Base-by-base conservation (phyloP, 2,329 filamentous ascomycete species). In the Xylariaceae sp. region DNA sequence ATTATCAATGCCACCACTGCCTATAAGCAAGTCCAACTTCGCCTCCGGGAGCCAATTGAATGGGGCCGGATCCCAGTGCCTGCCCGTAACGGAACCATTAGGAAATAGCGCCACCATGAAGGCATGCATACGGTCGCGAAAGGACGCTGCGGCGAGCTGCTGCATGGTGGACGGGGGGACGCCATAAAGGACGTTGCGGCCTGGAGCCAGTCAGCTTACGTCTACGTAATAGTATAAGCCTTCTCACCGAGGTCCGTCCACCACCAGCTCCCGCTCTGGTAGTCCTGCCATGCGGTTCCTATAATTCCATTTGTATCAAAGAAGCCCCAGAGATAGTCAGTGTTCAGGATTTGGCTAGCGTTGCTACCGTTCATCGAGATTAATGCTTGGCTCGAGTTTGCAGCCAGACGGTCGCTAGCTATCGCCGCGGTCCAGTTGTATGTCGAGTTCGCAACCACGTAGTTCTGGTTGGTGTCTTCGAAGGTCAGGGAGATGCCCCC, bases 241-340 rank as follows among this genome's bases (percentile, higher is more conserved):
- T 4, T 11, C 20, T 2, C 16, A 43, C 40, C 2, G 15, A 43
- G 21, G 15, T 27, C n/a, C 6, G n/a, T 43, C 40, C 16, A 23
- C 29, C n/a, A n/a, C 40, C 40, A 43, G 13, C 24, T 43, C 40
- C 40, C 20, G 4, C n/a, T 15, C 6, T 43, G 21, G 23, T 27
- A 43, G 18, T 43, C 40, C 23, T 43, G 40, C 40, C 40, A 43
- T 13, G 13, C 40, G 3, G 40, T 43, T 23, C n/a, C 40, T 13
- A 43, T 8, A 16, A 2, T 10, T 4, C 23, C 16, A 5, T 21
- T 23, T 4, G 27, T 23, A 7, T 43, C 29, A 16, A 27, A 43
- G 21, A 43, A 27, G 24, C 21, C 41, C 66, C 42, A 46, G 13
- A 20, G 27, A 35, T 46, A 46, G 27, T 46, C 42, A 5, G 42